These are phyloP conservation scores for Talaromyces sp. DNA, from an alignment of 2,329 filamentous ascomycete genomes.

Conservation along the genomic window DNA sequence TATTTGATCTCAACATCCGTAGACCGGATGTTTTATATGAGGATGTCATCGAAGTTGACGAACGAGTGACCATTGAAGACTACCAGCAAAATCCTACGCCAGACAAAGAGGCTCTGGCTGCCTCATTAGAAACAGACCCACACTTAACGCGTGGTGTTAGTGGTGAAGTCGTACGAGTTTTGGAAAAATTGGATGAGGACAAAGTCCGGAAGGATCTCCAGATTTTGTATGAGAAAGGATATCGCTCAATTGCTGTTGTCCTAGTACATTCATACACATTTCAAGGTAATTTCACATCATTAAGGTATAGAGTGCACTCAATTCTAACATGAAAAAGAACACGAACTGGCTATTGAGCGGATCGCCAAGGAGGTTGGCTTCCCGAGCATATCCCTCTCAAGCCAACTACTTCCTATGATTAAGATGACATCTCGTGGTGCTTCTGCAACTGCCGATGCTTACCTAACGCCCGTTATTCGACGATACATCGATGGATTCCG, in stretches of 20 bases:
- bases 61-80: conserved; percentile 48
- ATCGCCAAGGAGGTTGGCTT: conserved; percentile 76
- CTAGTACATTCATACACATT: conserved; percentile 85
- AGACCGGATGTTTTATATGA: conserved; percentile 60
- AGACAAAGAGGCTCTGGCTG: conserved; percentile 22
- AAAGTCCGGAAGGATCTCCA: conserved; percentile 56
- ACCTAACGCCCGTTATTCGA: conserved; percentile 68
- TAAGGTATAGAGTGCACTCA: neutral
- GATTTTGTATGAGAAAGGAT: conserved; percentile 39
- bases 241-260: conserved; percentile 36
- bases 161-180: conserved; percentile 63
- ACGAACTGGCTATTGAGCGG: conserved; percentile 69
- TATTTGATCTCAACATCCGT: conserved; percentile 78
- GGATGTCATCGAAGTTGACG: conserved; percentile 25
- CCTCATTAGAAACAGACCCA: conserved; percentile 19
- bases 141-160: conserved; percentile 49
- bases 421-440: conserved; percentile 69
- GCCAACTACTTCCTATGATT: conserved; percentile 76
- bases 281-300: conserved; percentile 39
- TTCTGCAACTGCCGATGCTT: conserved; percentile 71
- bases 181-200: conserved; percentile 56
- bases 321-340: conserved; percentile 44
- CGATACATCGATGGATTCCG: conserved; percentile 57
- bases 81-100: conserved; percentile 25
- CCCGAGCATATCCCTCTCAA: conserved; percentile 64